These are phyloP conservation scores for Citrullus mucosospermus DNA, from an alignment of 306 rosid genomes.

Conservation along the genomic window DNA sequence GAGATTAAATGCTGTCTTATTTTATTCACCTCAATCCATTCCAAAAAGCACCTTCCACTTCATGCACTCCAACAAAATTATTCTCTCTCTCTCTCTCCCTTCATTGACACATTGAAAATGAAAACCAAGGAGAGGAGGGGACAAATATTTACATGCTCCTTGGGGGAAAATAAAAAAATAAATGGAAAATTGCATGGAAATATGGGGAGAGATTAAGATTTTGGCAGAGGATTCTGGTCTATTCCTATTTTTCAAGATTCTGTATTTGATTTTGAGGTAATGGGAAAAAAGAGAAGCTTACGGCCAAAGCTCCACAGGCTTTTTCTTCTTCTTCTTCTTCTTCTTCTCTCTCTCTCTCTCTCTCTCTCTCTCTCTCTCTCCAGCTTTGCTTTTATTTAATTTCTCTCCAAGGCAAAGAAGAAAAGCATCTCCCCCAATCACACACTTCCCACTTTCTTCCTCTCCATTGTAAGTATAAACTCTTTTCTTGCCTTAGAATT, in stretches of 20 bases:
- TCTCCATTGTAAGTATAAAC: slow-evolving; percentile 66
- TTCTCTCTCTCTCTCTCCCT: not conserved
- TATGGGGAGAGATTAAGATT: slow-evolving; percentile 23
- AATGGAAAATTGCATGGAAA: slow-evolving; percentile 41
- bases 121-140: slow-evolving; percentile 34
- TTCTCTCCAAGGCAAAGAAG: slow-evolving; percentile 43
- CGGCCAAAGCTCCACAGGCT: slow-evolving; percentile 36
- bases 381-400: slow-evolving; percentile 14
- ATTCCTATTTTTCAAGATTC: slow-evolving; percentile 14
- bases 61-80: slow-evolving; percentile 28
- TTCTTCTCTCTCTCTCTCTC: not conserved
- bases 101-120: not conserved
- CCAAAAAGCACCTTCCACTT: slow-evolving; percentile 29
- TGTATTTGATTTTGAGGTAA: slow-evolving; percentile 22
- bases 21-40: slow-evolving; percentile 18
- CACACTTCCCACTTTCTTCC: slow-evolving; percentile 34
- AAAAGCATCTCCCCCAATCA: slow-evolving; percentile 48
- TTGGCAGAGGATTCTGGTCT: not conserved
- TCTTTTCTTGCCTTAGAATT: slow-evolving; percentile 50
- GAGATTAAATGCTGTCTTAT: not conserved
- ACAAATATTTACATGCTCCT: slow-evolving; percentile 28
- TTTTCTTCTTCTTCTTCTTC: not conserved
- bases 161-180: slow-evolving; percentile 11
- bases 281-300: slow-evolving; percentile 38
- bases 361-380: not conserved